Evolutionary conservation across 2,329 filamentous ascomycete species (phyloP).

Genomic region (Chaetomium olivaceum): DNA sequence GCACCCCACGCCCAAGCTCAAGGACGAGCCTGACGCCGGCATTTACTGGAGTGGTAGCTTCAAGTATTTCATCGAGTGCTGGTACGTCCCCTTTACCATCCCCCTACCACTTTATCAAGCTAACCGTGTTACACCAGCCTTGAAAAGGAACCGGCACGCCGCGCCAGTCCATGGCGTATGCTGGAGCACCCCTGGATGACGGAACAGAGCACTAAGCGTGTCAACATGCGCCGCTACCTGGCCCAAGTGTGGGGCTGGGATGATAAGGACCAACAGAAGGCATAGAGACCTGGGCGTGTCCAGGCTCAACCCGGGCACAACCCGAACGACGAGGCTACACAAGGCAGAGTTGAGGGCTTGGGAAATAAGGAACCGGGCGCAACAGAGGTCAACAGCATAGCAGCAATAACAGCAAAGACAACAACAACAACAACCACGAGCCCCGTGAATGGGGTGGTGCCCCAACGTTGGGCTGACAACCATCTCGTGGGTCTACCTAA

Average conservation of each 20-base stretch:
- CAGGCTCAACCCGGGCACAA: constrained; percentile 4
- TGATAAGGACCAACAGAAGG: constrained; percentile 45
- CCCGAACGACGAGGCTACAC: not conserved
- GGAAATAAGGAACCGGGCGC: not conserved
- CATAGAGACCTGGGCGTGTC: constrained; percentile 16
- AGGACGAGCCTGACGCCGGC: constrained; percentile 85
- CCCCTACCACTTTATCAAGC: not conserved
- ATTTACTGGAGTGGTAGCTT: constrained; percentile 97
- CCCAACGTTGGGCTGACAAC: not conserved
- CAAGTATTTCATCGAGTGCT: constrained; percentile 99
- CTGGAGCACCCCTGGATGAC: constrained; percentile 98
- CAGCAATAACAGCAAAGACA: not conserved
- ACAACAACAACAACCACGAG: not conserved
- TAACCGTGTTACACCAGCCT: constrained; percentile 58
- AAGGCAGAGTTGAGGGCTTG: not conserved
- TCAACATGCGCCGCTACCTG: constrained; percentile 96
- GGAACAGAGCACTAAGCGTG: constrained; percentile 92
- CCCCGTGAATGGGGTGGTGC: not conserved
- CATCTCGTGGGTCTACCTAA: not conserved
- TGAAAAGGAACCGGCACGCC: constrained; percentile 84
- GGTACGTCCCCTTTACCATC: constrained; percentile 61
- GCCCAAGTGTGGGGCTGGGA: constrained; percentile 98
- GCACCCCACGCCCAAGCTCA: constrained; percentile 91
- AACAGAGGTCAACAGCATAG: not conserved
- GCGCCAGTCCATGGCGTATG: constrained; percentile 98